Evolutionary conservation across 768 basidiomycete species (phyloP), one percentile per base, ranked within the genome.

Genomic region (Paxillus ammoniavirescens): DNA sequence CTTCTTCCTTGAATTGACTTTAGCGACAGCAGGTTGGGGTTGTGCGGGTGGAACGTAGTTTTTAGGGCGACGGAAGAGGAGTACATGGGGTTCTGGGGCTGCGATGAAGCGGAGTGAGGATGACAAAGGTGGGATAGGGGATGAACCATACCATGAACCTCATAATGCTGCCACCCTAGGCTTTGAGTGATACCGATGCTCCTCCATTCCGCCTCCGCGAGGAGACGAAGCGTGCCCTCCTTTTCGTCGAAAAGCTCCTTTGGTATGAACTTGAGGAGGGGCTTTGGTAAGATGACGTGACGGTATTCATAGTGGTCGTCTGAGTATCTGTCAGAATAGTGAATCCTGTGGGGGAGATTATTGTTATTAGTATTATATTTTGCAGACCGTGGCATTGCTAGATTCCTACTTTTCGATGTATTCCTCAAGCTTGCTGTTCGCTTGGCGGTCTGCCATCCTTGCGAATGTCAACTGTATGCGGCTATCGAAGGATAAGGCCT

Each of bases 101-200:
- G 60, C 33, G 50, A 46, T 42, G 31, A 43, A 17, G 47, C 17
- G 8, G 13, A 33, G 47, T 69, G 37, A 70, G 59, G 23, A 46
- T 47, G 14, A 23, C 41, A 17, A 51, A 42, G 23, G 49, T 36
- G 47, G 46, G 17, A 26, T 37, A 14, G 23, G 44, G 26, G 13
- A 42, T 15, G n/a, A 36, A 18, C 58, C 79, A 58, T 58, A 88
- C 93, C 91, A 64, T 98, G 95, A n/a, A 95, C 91, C 76, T 95
- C 94, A 64, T 95, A 98, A 63, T 97, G 94, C 65, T 92, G 90
- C 94, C 95, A 98, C 4, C 95, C 95, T 21, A 96, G 76, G 70
- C 91, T 94, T 73, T 99, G 96, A 40, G 89, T 90, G 58, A 98
- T 96, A 8, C 96, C 96, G 52, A 99, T 93, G 0, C 91, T 90